Percentiles rank a stretch among this genome's conserved stretches.
Conservation (phyloP, 106 monocot genomes). For the Agapanthus africanus region DNA sequence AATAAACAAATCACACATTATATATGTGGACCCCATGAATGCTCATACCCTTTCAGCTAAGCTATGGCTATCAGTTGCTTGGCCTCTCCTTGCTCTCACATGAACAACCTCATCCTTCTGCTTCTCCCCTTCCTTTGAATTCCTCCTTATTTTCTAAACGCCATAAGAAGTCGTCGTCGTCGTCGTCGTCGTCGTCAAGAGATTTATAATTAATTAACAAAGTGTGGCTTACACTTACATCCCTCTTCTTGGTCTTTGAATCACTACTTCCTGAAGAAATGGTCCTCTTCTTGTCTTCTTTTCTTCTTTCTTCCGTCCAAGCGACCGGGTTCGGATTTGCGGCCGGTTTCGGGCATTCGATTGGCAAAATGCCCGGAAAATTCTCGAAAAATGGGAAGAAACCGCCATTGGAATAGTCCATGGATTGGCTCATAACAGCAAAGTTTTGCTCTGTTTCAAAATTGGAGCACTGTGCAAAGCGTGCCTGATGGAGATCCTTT, state of each 20-base stretch:
- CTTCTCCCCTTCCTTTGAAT: constrained; percentile 25
- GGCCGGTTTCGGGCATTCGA: background rate
- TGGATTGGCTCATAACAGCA: constrained; percentile 22
- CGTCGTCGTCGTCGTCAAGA: no score
- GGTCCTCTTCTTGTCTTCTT: constrained; percentile 22
- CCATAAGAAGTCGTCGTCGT: no score
- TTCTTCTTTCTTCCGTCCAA: no score
- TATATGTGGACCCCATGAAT: background rate
- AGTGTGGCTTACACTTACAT: constrained; percentile 20
- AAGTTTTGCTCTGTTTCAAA: constrained; percentile 25
- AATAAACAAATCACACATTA: background rate
- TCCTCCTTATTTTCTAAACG: constrained; percentile 14
- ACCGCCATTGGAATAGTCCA: constrained; percentile 16
- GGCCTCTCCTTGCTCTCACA: no score
- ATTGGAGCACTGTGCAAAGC: constrained; percentile 8
- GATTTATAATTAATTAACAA: background rate
- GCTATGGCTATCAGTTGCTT: no score
- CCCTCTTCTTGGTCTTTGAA: constrained; percentile 11
- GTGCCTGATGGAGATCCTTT: no score
- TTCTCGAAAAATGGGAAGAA: constrained; percentile 14
- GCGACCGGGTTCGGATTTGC: background rate
- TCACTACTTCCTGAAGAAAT: constrained; percentile 9
- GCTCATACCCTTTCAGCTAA: no score
- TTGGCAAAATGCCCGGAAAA: constrained; percentile 7
- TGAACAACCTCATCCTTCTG: no score